Conservation (phyloP, 2,329 filamentous ascomycete genomes). For the Talaromyces rugulosus region DNA sequence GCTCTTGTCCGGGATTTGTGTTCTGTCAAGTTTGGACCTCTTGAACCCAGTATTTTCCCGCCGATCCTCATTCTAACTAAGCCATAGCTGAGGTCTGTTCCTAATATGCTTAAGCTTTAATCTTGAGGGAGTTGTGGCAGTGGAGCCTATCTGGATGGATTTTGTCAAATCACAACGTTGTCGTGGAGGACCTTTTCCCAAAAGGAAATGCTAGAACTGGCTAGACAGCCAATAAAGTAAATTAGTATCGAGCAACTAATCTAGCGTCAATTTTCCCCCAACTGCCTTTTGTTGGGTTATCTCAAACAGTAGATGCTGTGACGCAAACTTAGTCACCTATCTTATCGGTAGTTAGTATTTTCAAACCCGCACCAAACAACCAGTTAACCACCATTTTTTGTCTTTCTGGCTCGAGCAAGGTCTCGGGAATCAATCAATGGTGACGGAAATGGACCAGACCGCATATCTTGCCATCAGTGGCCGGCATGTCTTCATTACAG, state of each 20-base stretch:
- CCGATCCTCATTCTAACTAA: not conserved
- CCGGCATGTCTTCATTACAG: slow-evolving; percentile 52
- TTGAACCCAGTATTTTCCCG: not conserved
- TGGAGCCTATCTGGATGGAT: not conserved
- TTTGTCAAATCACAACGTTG: not conserved
- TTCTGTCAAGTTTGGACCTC: not conserved
- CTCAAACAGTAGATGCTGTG: not conserved
- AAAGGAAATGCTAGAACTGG: not conserved
- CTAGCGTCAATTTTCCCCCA: not conserved
- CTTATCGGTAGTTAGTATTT: not conserved
- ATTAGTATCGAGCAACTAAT: too few species aligned
- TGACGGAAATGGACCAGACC: not conserved
- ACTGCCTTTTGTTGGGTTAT: not conserved
- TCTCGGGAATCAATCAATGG: not conserved
- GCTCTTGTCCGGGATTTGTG: not conserved
- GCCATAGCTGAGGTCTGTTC: too few species aligned
- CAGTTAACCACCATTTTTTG: not conserved
- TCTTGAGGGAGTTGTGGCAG: not conserved
- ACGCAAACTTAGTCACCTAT: not conserved
- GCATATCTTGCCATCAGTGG: slow-evolving; percentile 48
- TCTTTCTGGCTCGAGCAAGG: not conserved
- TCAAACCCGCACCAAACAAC: not conserved
- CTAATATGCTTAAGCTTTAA: too few species aligned
- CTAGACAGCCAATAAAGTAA: not conserved
- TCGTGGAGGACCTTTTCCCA: not conserved